These are phyloP conservation scores for Lichtheimia hyalospora DNA, from an alignment of 371 early-diverging fungal species.

Conservation along the genomic window DNA sequence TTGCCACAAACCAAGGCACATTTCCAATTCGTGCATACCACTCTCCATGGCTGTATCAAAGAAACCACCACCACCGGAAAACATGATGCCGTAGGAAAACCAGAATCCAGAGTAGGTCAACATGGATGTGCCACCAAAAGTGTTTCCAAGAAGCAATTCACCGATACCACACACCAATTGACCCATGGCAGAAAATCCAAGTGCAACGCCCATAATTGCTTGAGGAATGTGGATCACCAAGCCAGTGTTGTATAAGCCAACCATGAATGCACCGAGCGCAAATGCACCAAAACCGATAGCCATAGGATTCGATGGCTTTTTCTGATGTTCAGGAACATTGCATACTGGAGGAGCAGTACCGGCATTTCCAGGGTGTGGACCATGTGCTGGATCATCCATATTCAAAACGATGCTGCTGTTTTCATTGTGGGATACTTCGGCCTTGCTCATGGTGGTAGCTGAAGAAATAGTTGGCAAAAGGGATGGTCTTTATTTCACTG, in stretches of 20 bases:
- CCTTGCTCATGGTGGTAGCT: no score
- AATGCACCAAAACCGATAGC: conserved; percentile 34
- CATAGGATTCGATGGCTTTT: conserved; percentile 4
- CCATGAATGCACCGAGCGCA: conserved; percentile 26
- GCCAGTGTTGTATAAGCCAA: conserved; percentile 33
- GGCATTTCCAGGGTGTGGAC: neutral
- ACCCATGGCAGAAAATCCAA: conserved; percentile 29
- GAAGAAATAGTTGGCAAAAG: no score
- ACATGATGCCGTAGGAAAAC: conserved; percentile 35
- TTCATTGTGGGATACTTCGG: no score
- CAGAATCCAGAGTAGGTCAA: conserved; percentile 34
- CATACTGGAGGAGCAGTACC: neutral
- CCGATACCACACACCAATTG: conserved; percentile 23
- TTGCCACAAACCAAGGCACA: conserved; percentile 19
- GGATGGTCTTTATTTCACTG: no score
- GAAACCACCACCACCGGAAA: conserved; percentile 22
- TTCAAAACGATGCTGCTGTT: no score
- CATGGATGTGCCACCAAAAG: conserved; percentile 25
- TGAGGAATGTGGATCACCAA: conserved; percentile 22
- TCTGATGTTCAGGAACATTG: conserved; percentile 5
- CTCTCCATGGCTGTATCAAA: conserved; percentile 14
- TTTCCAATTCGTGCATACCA: conserved; percentile 12
- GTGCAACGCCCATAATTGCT: conserved; percentile 26
- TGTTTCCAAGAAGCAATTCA: conserved; percentile 25
- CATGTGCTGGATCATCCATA: no score